Base-by-base conservation (phyloP, 805 yeast genomes). In the Priceomyces fermenticarens region DNA sequence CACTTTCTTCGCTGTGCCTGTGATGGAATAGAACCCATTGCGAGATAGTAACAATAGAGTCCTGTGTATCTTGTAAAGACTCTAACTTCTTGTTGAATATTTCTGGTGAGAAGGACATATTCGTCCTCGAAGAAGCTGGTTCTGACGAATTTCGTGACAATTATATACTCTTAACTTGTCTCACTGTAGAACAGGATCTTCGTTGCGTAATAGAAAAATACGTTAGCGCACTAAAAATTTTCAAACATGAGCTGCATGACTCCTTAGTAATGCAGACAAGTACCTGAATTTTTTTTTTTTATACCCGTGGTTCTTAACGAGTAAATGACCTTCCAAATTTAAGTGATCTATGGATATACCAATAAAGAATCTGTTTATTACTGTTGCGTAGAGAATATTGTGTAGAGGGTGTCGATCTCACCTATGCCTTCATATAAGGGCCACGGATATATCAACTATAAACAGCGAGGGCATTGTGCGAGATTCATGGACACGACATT, bases 21-120 rank as follows among this genome's bases (percentile, higher is more conserved):
- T 69, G 73, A 53, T 71, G 73, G 48, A 69, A 68, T 20, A 71
- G 58, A 14, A 70, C 70, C 77, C 77, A 71, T 42, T 70, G 73
- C 0, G 73, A 66, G 13, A 70, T 66, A 8, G 75, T 63, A 10
- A 71, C 74, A 36, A 71, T 70, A 20, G 71, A 62, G 33, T 71
- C 75, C 46, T 70, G 77, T 3, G 75, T 68, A 28, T 71, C 77
- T 48, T 65, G 72, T 26, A 71, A 60, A 25, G 58, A 51, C 3
- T 55, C 56, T 26, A 71, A 51, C 46, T 71, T 71, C 47, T 61
- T 61, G 30, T 43, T 51, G 48, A 70, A 63, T 14, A 49, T 56
- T 12, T 57, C 61, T 10, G 65, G 50, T 12, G 71, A 54, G 47
- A 68, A 68, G 13, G 75, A 69, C 75, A 71, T 70, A 28, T 28